These are phyloP conservation scores for Cytospora piceae DNA, from an alignment of 2,329 filamentous ascomycete genomes.

Conservation along the genomic window DNA sequence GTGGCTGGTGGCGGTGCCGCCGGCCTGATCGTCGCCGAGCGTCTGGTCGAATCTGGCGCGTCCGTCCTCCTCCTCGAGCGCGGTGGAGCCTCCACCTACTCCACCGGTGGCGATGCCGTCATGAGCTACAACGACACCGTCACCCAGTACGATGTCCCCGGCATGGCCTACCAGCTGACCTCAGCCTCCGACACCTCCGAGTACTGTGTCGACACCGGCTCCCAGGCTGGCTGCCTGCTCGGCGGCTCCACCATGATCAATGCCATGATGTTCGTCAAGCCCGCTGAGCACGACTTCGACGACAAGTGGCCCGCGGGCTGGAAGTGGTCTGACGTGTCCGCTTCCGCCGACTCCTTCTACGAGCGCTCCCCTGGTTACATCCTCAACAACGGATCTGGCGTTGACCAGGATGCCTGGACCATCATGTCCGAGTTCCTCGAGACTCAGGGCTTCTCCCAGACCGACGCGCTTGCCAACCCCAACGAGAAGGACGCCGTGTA, in stretches of 20 bases:
- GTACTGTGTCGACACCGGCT: conserved; percentile 43
- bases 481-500: conserved; percentile 32
- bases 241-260: conserved; percentile 43
- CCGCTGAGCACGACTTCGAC: conserved; percentile 39
- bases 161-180: conserved; percentile 36
- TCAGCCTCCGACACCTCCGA: conserved; percentile 32
- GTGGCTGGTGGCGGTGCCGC: conserved; percentile 44
- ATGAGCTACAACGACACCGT: conserved; percentile 41
- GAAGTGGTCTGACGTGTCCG: conserved; percentile 37
- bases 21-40: conserved; percentile 42
- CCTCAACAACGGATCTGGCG: conserved; percentile 33
- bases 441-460: conserved; percentile 30
- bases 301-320: conserved; percentile 40
- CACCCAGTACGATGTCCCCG: conserved; percentile 41
- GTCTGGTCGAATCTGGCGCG: conserved; percentile 43
- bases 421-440: conserved; percentile 30
- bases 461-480: conserved; percentile 31
- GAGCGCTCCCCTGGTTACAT: conserved; percentile 36
- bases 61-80: conserved; percentile 46
- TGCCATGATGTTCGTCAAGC: conserved; percentile 42
- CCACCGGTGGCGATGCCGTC: conserved; percentile 38
- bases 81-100: conserved; percentile 40
- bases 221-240: conserved; percentile 43
- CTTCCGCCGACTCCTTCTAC: conserved; percentile 37
- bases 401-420: conserved; percentile 31